Evolutionary conservation across 371 early-diverging fungal genomes (phyloP).

Genomic region (Mucor indicus): DNA sequence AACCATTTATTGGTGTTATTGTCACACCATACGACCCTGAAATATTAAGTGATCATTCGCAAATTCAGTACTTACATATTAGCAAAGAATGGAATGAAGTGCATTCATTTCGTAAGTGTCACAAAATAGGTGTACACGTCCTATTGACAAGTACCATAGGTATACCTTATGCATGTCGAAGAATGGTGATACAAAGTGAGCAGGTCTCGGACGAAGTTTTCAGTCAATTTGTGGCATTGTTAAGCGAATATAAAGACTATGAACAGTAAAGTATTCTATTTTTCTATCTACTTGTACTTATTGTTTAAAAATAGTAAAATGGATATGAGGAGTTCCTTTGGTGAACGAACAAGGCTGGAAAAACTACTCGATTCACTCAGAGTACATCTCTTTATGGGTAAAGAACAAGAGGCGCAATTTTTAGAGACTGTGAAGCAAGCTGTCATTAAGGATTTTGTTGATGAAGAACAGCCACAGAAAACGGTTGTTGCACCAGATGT

Average conservation of each 20-base stretch:
- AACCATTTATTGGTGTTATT: constrained; percentile 85
- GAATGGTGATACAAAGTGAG: constrained; percentile 39
- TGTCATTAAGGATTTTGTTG: constrained; percentile 13
- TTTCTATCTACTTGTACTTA: not conserved
- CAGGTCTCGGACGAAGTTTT: constrained; percentile 45
- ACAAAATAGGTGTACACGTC: not conserved
- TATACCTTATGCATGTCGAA: constrained; percentile 51
- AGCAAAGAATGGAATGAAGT: constrained; percentile 44
- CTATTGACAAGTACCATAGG: constrained; percentile 17
- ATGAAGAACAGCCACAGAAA: not conserved
- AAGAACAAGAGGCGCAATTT: constrained; percentile 29
- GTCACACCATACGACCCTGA: constrained; percentile 70
- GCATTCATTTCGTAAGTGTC: constrained; percentile 43
- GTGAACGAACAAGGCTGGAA: constrained; percentile 33
- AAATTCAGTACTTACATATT: constrained; percentile 58
- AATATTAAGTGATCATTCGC: constrained; percentile 47
- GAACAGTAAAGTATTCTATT: constrained; percentile 35
- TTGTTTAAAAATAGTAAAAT: constrained; percentile 24
- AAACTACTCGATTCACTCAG: constrained; percentile 46
- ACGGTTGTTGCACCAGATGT: no score
- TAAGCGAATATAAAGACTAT: constrained; percentile 53
- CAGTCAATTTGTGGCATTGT: constrained; percentile 41
- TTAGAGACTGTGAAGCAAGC: constrained; percentile 33
- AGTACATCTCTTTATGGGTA: constrained; percentile 37
- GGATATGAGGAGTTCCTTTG: constrained; percentile 23